Conservation (phyloP, 345 rosid species). For the Melaleuca quinquenervia region DNA sequence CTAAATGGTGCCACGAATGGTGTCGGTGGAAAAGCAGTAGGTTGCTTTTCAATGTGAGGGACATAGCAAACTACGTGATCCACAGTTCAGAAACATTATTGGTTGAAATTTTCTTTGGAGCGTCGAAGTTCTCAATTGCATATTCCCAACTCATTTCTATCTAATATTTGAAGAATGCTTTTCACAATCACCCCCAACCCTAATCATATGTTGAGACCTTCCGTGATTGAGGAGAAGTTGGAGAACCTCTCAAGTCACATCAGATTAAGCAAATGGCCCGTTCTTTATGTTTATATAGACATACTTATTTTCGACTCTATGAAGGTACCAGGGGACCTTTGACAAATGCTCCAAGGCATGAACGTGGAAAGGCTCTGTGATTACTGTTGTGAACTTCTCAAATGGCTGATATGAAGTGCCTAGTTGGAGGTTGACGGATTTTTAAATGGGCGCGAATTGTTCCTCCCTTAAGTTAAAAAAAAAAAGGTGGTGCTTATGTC, state of each 20-base stretch:
- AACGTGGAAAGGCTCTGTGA: not conserved
- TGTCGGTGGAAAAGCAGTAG: not conserved
- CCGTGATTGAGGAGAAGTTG: not conserved
- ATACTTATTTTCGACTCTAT: not conserved
- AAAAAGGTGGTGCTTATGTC: too few species aligned
- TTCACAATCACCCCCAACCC: not conserved
- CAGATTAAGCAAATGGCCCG: not conserved
- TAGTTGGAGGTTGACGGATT: not conserved
- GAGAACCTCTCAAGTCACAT: not conserved
- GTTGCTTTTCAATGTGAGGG: not conserved
- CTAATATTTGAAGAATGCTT: not conserved
- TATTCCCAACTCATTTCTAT: not conserved
- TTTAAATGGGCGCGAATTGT: too few species aligned
- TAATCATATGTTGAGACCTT: not conserved
- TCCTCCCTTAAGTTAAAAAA: too few species aligned
- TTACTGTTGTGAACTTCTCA: not conserved
- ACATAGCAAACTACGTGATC: not conserved
- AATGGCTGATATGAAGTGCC: not conserved
- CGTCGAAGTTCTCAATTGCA: not conserved
- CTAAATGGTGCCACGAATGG: not conserved
- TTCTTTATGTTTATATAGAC: rapidly evolving
- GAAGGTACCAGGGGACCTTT: not conserved
- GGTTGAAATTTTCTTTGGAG: not conserved
- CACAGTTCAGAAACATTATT: not conserved
- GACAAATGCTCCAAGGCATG: not conserved